Conservation (phyloP, 192 early-diverging fungal genomes). For the Gigaspora rosea region DNA sequence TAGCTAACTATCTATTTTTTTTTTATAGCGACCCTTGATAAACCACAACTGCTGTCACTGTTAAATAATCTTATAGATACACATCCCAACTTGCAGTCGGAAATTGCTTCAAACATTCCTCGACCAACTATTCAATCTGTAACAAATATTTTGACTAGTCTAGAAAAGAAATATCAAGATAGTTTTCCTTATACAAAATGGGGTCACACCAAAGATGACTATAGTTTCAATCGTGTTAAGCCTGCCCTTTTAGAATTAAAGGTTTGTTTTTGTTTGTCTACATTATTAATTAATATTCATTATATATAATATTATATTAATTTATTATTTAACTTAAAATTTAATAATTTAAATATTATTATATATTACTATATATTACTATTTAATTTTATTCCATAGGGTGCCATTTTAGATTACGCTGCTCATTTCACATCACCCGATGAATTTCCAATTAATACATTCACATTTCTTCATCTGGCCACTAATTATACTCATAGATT, state of each 20-base stretch:
- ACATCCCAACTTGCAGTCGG: slow-evolving; percentile 70
- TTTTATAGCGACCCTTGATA: slow-evolving; percentile 57
- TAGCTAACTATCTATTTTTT: not conserved
- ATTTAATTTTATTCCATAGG: slow-evolving; percentile 39
- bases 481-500: slow-evolving; percentile 74
- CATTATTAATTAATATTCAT: slow-evolving; percentile 39
- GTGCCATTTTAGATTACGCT: slow-evolving; percentile 70
- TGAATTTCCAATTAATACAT: slow-evolving; percentile 76
- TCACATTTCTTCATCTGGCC: slow-evolving; percentile 80
- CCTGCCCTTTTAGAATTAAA: slow-evolving; percentile 72
- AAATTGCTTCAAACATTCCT: slow-evolving; percentile 76
- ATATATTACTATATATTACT: not conserved
- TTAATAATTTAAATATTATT: not conserved
- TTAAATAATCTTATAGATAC: slow-evolving; percentile 71
- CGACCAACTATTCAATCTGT: slow-evolving; percentile 83
- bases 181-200: slow-evolving; percentile 87
- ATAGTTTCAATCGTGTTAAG: slow-evolving; percentile 85
- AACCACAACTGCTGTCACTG: slow-evolving; percentile 73
- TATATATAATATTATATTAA: not conserved
- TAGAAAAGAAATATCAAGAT: slow-evolving; percentile 71
- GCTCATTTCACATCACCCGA: slow-evolving; percentile 78
- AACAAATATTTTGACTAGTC: slow-evolving; percentile 58
- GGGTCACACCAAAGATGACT: slow-evolving; percentile 79
- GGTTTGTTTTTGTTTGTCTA: slow-evolving; percentile 41
- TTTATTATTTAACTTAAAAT: not conserved